These are phyloP conservation scores for Stachybotrys elegans DNA, from an alignment of 2,329 filamentous ascomycete species.

Conservation along the genomic window DNA sequence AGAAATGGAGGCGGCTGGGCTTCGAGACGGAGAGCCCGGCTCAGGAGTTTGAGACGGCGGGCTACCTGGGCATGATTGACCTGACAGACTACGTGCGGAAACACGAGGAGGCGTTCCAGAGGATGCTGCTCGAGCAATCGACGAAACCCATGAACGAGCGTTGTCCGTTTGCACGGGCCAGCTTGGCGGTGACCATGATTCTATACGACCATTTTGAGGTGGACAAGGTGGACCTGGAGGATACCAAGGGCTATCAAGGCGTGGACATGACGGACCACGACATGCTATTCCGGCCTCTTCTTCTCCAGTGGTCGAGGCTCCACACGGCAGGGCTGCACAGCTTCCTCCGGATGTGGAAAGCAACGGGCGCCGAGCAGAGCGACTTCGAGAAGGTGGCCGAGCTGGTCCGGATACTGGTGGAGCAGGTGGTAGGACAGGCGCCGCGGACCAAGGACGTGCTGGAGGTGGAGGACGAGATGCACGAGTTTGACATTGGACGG, in stretches of 20 bases:
- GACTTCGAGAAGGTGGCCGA: conserved; percentile 95
- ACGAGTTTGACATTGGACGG: conserved; percentile 72
- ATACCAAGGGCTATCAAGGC: conserved; percentile 68
- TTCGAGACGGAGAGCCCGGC: conserved; percentile 88
- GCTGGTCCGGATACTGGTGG: conserved; percentile 81
- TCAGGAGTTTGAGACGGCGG: conserved; percentile 77
- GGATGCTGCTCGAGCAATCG: conserved; percentile 84
- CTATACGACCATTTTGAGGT: conserved; percentile 96
- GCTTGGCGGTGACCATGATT: conserved; percentile 79
- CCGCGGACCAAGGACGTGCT: conserved; percentile 75
- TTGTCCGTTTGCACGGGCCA: conserved; percentile 83
- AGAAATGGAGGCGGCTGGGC: conserved; percentile 89
- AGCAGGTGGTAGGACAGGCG: conserved; percentile 82
- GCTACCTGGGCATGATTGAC: conserved; percentile 96
- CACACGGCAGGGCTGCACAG: conserved; percentile 81
- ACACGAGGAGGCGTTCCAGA: conserved; percentile 89
- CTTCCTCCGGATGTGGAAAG: conserved; percentile 91
- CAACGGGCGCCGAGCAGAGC: conserved; percentile 73
- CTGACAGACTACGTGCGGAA: conserved; percentile 89
- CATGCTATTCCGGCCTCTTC: conserved; percentile 76
- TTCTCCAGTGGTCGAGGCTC: conserved; percentile 88
- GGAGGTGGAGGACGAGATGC: conserved; percentile 84
- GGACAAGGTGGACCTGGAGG: conserved; percentile 75
- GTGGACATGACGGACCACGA: conserved; percentile 78
- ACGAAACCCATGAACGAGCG: conserved; percentile 64